Conservation (phyloP, 73 alveolate genomes). For the Urostyla sp. region DNA sequence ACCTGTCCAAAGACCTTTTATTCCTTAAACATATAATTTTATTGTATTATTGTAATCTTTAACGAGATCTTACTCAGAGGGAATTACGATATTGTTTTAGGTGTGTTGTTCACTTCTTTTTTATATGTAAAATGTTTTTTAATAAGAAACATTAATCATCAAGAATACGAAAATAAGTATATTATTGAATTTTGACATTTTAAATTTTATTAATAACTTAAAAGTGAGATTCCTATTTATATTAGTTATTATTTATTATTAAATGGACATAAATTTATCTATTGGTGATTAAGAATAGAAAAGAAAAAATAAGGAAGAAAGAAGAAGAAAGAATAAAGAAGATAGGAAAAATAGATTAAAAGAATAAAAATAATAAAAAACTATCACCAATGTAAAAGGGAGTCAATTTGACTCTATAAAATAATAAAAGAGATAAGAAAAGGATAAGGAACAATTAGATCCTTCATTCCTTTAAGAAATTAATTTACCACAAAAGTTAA, state of each 20-base stretch:
- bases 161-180: no score
- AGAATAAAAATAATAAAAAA: slow-evolving; percentile 14
- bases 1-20: no score
- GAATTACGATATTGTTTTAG: no score
- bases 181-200: no score
- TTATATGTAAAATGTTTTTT: no score
- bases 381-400: not conserved
- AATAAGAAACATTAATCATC: no score
- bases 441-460: slow-evolving; percentile 21
- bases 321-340: slow-evolving; percentile 41
- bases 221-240: not conserved
- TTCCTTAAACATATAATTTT: no score
- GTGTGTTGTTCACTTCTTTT: no score
- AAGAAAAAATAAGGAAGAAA: slow-evolving; percentile 27
- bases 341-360: slow-evolving; percentile 23
- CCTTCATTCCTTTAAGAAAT: slow-evolving; percentile 6
- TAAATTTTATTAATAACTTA: no score
- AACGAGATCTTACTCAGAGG: no score
- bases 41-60: no score
- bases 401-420: not conserved
- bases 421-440: not conserved
- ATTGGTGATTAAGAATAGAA: slow-evolving; percentile 3
- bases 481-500: slow-evolving; percentile 28
- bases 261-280: slow-evolving; percentile 25
- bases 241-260: not conserved